phyloP scores from a whole-genome alignment of 2,329 filamentous ascomycete species.

The Bipolaris oryzae region DNA sequence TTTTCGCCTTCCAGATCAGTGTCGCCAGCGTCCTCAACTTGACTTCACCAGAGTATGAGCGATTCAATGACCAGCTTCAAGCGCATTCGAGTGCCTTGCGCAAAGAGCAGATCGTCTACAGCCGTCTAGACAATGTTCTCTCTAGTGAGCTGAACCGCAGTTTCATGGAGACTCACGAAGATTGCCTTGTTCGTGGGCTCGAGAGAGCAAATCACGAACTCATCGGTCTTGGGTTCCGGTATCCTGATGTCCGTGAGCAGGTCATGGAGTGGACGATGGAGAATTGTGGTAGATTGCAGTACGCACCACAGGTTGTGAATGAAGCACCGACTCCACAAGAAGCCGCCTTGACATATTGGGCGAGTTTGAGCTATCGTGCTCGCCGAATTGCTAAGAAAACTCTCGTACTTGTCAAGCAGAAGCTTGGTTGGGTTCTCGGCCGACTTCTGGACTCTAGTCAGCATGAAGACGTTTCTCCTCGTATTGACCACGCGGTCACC shows the following conservation, averaged over 20 bases:
- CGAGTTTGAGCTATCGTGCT: background rate
- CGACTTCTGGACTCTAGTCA: background rate
- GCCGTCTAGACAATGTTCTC: constrained; percentile 15
- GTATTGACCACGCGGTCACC: background rate
- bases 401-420: background rate
- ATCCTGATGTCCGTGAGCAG: constrained; percentile 21
- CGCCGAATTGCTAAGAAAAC: background rate
- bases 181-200: constrained; percentile 36
- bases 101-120: constrained; percentile 13
- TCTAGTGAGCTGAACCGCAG: constrained; percentile 10
- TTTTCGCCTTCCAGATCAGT: constrained; percentile 15
- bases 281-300: constrained; percentile 29
- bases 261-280: constrained; percentile 31
- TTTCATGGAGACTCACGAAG: constrained; percentile 30
- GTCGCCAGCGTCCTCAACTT: constrained; percentile 5
- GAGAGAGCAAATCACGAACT: constrained; percentile 17
- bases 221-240: constrained; percentile 16
- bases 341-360: constrained; percentile 10
- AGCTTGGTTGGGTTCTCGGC: background rate
- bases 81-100: background rate
- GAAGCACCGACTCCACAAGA: constrained; percentile 9
- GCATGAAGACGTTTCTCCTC: background rate
- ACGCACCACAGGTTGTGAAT: constrained; percentile 20
- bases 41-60: constrained; percentile 6
- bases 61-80: constrained; percentile 8